A percentile compares a stretch with the other conserved stretches of the same genome.
Conservation (phyloP, 129 eudicot species). For the Pulicaria dysenterica region DNA sequence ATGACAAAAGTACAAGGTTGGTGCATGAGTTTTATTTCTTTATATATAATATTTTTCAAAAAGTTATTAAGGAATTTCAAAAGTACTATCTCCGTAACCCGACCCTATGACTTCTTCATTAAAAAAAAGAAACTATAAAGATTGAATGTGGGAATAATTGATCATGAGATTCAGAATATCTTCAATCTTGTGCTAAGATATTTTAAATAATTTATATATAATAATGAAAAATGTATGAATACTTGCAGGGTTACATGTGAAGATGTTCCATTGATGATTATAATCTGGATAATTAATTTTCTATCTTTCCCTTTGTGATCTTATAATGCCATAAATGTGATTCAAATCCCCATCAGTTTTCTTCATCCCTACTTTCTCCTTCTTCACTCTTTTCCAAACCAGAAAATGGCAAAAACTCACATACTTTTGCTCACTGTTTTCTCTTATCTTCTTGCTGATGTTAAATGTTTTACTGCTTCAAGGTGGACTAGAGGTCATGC, state of each 20-base stretch:
- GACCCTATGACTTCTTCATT: too few relatives aligned
- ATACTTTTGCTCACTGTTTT: conserved; percentile 21
- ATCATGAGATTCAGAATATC: conserved; percentile 30
- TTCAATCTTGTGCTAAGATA: conserved; percentile 34
- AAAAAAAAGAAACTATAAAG: neutral
- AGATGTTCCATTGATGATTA: conserved; percentile 43
- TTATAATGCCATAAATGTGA: conserved; percentile 23
- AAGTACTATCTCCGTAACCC: too few relatives aligned
- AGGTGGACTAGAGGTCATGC: conserved; percentile 71
- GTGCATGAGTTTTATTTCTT: too few relatives aligned
- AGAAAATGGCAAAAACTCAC: conserved; percentile 37
- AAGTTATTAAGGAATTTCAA: too few relatives aligned
- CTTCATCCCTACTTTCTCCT: conserved; percentile 20
- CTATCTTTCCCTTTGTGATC: conserved; percentile 28
- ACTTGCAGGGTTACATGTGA: conserved; percentile 62
- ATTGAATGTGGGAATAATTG: conserved; percentile 54
- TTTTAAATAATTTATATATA: conserved; percentile 7
- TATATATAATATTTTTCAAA: too few relatives aligned
- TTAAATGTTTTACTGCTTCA: conserved; percentile 56
- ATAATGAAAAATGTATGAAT: conserved; percentile 4
- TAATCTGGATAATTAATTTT: conserved; percentile 35
- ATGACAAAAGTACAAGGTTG: too few relatives aligned
- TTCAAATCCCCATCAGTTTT: conserved; percentile 21
- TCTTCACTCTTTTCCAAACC: neutral
- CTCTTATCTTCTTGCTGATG: conserved; percentile 34